Base-by-base conservation (phyloP, 2,329 filamentous ascomycete species). In the Aspergillus niger region DNA sequence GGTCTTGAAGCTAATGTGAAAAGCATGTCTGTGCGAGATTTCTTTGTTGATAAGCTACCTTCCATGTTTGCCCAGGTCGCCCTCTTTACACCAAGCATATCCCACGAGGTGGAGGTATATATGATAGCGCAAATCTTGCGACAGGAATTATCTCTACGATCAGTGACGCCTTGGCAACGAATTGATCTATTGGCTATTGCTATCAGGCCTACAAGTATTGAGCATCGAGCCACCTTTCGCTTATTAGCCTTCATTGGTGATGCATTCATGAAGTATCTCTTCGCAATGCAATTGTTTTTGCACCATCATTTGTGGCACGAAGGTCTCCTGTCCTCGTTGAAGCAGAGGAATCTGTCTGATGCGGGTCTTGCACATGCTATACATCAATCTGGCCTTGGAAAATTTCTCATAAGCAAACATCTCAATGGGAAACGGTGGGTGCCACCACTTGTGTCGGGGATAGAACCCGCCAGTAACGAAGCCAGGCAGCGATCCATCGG, bases 301-400 rank as follows among this genome's bases (percentile, higher is more conserved):
- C 57, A 59, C 38, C 57, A 59, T 20, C 26, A 20, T 26, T 10
- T 52, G 13, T 58, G 48, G 56, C 56, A 58, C 26, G 56, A 58
- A 43, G 56, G 56, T 11, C 36, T 58, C 24, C 28, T 58, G 15
- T 53, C 56, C 1, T 2, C 20, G 3, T 5, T 48, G 8, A 58
- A 43, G 13, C 22, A 54, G 8, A 10, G 2, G 11, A 47, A 44
- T 36, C 15, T 47, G 17, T 55, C 52, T 30, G 52, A 55, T 39
- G 17, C 17, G 13, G 36, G 39, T 8, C 52, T 55, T 43, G 52
- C 52, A 28, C 28, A 39, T 10, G 32, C 50, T 53, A 28, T 36
- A 11, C 11, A 20, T 0, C 26, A 39, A 22, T 38, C 26, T 36
- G 30, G 28, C 7, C 17, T 53, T 17, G 50, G n/a, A 11, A 15